phyloP scores from a whole-genome alignment of 2,329 filamentous ascomycete genomes.

The Colletotrichum sp. region DNA sequence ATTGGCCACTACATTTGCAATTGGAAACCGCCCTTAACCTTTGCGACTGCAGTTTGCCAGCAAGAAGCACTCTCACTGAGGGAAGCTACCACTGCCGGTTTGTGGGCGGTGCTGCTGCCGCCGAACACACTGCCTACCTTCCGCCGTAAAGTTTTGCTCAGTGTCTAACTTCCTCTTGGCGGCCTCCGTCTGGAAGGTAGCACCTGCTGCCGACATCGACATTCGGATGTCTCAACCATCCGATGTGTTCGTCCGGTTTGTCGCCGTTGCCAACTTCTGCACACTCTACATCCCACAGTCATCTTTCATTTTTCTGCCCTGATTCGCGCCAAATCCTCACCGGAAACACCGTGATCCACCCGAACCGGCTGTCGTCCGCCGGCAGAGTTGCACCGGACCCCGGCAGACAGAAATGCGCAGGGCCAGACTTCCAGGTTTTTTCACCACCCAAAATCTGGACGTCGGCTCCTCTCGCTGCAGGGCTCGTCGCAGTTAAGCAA shows the following conservation, averaged over 20 bases:
- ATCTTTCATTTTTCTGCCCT: not conserved
- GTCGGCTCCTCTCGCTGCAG: slow-evolving; percentile 5
- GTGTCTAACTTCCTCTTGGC: not conserved
- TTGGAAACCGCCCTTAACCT: slow-evolving; percentile 5
- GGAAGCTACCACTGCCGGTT: not conserved
- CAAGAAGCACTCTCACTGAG: not conserved
- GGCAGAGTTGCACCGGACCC: slow-evolving; percentile 13
- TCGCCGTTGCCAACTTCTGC: not conserved
- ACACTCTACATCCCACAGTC: not conserved
- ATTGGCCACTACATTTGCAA: not conserved
- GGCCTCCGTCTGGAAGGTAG: not conserved
- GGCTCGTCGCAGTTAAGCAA: slow-evolving; percentile 1
- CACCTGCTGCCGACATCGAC: not conserved
- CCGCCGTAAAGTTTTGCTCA: not conserved
- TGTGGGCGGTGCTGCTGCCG: not conserved
- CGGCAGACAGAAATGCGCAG: not conserved
- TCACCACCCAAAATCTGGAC: not conserved
- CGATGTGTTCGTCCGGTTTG: not conserved
- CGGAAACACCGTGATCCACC: slow-evolving; percentile 9
- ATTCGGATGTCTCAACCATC: not conserved
- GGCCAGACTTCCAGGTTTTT: slow-evolving; percentile 13
- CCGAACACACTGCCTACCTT: not conserved
- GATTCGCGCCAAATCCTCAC: slow-evolving; percentile 5
- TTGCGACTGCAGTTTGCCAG: not conserved
- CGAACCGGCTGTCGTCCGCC: not conserved